Base-by-base conservation (phyloP, 2,329 filamentous ascomycete genomes). In the Colletotrichum eremochloae region DNA sequence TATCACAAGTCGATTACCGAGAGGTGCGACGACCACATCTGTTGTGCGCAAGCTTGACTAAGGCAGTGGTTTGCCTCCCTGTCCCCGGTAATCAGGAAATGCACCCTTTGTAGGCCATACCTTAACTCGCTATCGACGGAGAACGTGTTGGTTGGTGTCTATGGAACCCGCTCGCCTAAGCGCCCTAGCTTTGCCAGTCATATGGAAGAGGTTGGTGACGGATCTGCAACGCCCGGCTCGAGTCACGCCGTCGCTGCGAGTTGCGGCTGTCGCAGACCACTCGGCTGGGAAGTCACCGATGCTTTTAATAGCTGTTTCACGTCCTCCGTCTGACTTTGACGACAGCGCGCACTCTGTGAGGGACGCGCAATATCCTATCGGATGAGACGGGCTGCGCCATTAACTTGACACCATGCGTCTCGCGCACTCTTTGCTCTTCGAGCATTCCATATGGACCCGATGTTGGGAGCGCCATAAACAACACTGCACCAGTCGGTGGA, bases 251-350 rank as follows among this genome's bases (percentile, higher is more conserved):
- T 62, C 20, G 24, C 60, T 42, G 31, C 31, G 46, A 63, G 62
- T 64, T 58, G 55, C 44, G 55, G 36, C 53, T 64, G 60, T 69
- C 66, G 66, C 69, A 63, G 69, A 61, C 69, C 53, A 52, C 61
- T 24, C 69, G 69, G 66, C 42, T 61, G 69, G 60, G 44, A 53
- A 38, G 55, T 62, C 46, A 31, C 69, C 66, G 69, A 60, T 55
- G 69, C 69, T 72, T 72, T 72, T 69, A 72, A 69, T 64, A 72
- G 60, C 65, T 42, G 69, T 69, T 72, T 72, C 69, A 72, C 66
- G 18, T 68, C 60, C 24, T n/a, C 53, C 66, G 46, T 64, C 69
- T 60, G 55, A 69, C 38, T 20, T 63, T 46, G 31, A n/a, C 46
- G n/a, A 29, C 65, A 69, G 15, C 31, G 53, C 36, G 11, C n/a